Evolutionary conservation across 2,329 filamentous ascomycete species (phyloP), one percentile per base, ranked within the genome.

Genomic region (Penicillium freii): DNA sequence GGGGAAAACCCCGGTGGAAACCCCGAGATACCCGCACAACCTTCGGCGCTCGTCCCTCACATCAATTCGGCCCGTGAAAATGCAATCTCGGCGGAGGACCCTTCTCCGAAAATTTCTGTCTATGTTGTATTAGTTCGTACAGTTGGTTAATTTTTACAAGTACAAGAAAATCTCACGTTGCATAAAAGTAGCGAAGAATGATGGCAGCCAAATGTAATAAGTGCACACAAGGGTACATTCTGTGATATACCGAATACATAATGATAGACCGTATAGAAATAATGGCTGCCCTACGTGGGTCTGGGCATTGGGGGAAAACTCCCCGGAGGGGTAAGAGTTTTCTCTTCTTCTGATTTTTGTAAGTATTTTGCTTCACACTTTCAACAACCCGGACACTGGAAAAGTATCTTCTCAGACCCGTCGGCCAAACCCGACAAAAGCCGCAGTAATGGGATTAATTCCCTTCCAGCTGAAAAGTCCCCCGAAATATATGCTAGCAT

Each of bases 401-500:
- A 29, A n/a, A 39, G n/a, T 21, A n/a, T 27, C 15, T 27, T 23
- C n/a, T 7, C 3, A 31, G 13, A 21, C n/a, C 29, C 6, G 4
- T 34, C 13, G 27, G n/a, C 11, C 25, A 29, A 25, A 17, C 29
- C 29, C 38, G 8, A 40, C 21, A 15, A 33, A 33, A 23, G 13
- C 42, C 21, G 17, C 34, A 44, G 33, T n/a, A 29, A 56, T 56
- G 54, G 54, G 54, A 15, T 27, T 56, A 5, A 23, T 36, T 33
- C 48, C 42, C 17, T 7, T 19, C 4, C 19, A 25, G 9, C 25
- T 56, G 17, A 25, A 19, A 42, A 56, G 19, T 9, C 56, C 51
- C 13, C 51, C 56, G 19, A 55, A 44, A 40, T 58, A 58, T 40
- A 33, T 58, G 23, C 31, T 58, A n/a, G 56, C 23, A 39, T 58